Percentiles rank a stretch among this genome's conserved stretches.
phyloP scores from a whole-genome alignment of 768 basidiomycete genomes.

The Termitomyces heimii region DNA sequence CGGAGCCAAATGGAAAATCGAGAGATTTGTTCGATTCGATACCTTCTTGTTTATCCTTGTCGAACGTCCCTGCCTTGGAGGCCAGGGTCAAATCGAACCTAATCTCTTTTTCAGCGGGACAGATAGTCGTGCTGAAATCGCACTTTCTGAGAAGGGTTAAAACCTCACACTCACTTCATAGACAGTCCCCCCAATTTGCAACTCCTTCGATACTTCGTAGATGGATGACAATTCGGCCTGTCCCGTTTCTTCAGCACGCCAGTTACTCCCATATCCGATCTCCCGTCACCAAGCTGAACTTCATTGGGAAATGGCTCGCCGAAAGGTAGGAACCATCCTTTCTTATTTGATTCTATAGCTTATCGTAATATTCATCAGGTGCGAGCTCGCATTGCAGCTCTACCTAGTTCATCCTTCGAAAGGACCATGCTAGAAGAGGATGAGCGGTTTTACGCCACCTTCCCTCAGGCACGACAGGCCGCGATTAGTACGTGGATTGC shows the following conservation, averaged over 20 bases:
- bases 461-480: conserved; percentile 11
- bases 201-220: not conserved
- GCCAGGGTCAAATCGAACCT: conserved; percentile 9
- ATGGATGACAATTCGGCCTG: not conserved
- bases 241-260: not conserved
- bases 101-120: conserved; percentile 3
- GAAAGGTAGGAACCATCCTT: conserved; percentile 4
- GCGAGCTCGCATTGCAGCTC: not conserved
- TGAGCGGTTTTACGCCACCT: conserved; percentile 14
- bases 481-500: conserved; percentile 13
- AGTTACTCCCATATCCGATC: not conserved
- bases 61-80: not conserved
- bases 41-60: conserved; percentile 1
- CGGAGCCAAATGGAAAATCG: conserved; percentile 2
- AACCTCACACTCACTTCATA: not conserved
- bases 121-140: conserved; percentile 4
- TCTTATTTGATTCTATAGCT: not conserved
- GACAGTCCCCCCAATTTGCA: not conserved
- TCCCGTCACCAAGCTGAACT: conserved; percentile 8
- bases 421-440: conserved; percentile 15
- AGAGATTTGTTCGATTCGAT: conserved; percentile 3
- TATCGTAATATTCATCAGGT: not conserved
- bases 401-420: conserved; percentile 9
- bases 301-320: conserved; percentile 8
- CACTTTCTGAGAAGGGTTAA: not conserved